A percentile compares a stretch with the other conserved stretches of the same genome.
phyloP scores from a whole-genome alignment of 139 green algal genomes.

The Coelastrella sp. region DNA sequence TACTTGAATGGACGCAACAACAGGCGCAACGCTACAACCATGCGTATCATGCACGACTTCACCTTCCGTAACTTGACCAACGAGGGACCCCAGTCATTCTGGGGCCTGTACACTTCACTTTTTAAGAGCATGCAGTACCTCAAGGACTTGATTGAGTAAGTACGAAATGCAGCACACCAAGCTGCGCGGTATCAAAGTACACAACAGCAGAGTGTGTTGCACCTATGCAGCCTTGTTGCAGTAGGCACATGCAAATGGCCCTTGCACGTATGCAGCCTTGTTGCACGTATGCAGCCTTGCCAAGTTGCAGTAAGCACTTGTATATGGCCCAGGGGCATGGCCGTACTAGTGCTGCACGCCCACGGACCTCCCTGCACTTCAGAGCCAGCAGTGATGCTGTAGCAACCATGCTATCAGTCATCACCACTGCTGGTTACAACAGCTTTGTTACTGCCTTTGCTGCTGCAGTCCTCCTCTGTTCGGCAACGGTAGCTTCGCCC shows the following conservation, averaged over 20 bases:
- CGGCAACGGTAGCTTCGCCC: constrained; percentile 5
- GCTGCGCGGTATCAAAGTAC: not conserved
- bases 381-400: no score
- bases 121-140: constrained; percentile 15
- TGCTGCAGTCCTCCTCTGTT: constrained; percentile 9
- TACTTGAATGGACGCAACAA: constrained; percentile 2
- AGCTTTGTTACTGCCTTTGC: not conserved
- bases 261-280: no score
- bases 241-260: no score
- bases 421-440: no score
- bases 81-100: not conserved
- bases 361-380: no score
- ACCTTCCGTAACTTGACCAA: not conserved
- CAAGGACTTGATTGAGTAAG: constrained; percentile 18
- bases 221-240: no score
- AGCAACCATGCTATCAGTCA: no score
- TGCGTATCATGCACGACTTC: not conserved
- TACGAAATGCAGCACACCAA: not conserved
- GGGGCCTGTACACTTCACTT: not conserved
- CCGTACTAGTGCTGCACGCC: no score
- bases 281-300: no score
- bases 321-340: no score
- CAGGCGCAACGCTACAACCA: not conserved
- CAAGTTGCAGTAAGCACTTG: no score
- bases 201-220: no score